Evolutionary conservation across 2,329 filamentous ascomycete species (phyloP).

Genomic region (Plectosphaerella sp.): DNA sequence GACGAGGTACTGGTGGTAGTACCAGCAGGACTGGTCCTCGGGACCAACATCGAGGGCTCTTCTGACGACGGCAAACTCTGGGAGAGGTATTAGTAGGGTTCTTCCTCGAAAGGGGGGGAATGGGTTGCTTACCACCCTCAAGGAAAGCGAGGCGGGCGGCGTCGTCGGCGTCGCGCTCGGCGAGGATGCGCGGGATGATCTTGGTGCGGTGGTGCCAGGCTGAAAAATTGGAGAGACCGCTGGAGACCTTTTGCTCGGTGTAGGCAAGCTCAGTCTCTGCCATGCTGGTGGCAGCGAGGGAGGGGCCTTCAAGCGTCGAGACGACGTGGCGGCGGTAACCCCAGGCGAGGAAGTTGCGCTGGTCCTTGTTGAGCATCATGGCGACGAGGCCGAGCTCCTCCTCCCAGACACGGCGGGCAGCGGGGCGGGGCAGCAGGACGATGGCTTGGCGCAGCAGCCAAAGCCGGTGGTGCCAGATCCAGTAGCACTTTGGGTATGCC

Average conservation of each 20-base stretch:
- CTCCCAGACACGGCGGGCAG: conserved; percentile 69
- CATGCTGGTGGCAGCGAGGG: conserved; percentile 55
- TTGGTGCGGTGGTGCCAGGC: conserved; percentile 92
- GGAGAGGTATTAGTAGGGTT: not conserved
- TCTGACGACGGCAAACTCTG: conserved; percentile 71
- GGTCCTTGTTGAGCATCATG: conserved; percentile 85
- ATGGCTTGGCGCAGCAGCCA: conserved; percentile 79
- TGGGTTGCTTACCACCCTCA: conserved; percentile 52
- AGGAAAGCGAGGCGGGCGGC: conserved; percentile 63
- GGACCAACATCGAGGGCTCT: conserved; percentile 82
- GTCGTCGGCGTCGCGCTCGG: conserved; percentile 63
- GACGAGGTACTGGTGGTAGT: conserved; percentile 89
- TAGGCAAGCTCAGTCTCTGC: conserved; percentile 81
- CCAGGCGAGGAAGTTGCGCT: conserved; percentile 96
- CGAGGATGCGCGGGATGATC: conserved; percentile 71
- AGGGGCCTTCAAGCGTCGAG: conserved; percentile 61
- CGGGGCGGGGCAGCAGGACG: conserved; percentile 48
- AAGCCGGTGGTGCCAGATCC: conserved; percentile 95
- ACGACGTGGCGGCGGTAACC: conserved; percentile 81
- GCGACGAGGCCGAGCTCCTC: conserved; percentile 76
- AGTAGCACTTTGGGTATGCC: conserved; percentile 94
- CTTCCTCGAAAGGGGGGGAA: conserved; percentile 23
- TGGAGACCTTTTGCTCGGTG: conserved; percentile 80
- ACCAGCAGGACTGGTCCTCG: conserved; percentile 94
- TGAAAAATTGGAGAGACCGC: conserved; percentile 91